Base-by-base conservation (phyloP, 2,329 filamentous ascomycete species). In the Alternaria triticimaculans region DNA sequence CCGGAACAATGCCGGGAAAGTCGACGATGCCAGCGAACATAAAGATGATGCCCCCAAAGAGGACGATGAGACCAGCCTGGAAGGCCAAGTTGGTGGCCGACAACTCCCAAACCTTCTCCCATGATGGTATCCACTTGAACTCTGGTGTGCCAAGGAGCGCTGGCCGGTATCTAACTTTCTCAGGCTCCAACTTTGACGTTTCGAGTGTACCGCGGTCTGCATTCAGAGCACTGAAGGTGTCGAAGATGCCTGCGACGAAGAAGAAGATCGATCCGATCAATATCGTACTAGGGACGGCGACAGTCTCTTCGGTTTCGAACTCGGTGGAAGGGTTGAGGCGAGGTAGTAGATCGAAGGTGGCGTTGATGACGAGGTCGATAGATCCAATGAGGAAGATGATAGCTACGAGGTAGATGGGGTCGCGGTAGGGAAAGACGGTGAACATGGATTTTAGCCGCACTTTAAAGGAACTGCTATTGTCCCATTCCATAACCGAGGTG, bases 31-130 rank as follows among this genome's bases (percentile, higher is more conserved):
- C 75, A 2, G 72, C 72, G 44, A 76, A 68, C 69, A 75, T 74
- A 57, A 78, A 75, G 44, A 76, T 69, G 3, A 78, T 58, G 18
- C 74, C 74, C 9, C 75, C 71, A 26, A 78, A 70, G 7, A 77
- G 62, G 10, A 74, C 71, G 4, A 76, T 68, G 4, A 78, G 66
- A 3, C 75, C 72, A 6, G 74, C 73, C 58, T 76, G 74, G 14
- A 77, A 77, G 0, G 73, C 70, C 10, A 72, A 50, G 28, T 69
- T 74, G 9, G 62, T 71, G 6, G 56, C 57, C 0, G 64, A 61
- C 5, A 77, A 58, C 5, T 73, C 68, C 26, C 58, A 60, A 4
- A 74, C 53, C 46, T 74, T 74, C 7, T 21, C 12, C 46, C 59
- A 41, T 0, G 63, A 58, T 0, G 72, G 73, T 20, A 74, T 63